Percentiles rank a stretch among this genome's conserved stretches.
Evolutionary conservation across 2,329 filamentous ascomycete species (phyloP).

Genomic region (Fusarium sp.): DNA sequence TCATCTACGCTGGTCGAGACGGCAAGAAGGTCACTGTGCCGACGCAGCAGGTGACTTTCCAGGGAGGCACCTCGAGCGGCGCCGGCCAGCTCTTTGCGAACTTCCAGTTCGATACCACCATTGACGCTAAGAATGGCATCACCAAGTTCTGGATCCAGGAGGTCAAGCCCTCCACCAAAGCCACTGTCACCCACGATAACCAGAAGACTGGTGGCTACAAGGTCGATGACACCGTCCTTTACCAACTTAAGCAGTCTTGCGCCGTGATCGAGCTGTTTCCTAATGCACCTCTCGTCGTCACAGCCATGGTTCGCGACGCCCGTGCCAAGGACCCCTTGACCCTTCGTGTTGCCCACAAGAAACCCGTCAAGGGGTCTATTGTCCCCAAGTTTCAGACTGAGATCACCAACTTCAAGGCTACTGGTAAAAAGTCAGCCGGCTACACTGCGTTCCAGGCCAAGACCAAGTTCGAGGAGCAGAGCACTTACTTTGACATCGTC

Average conservation of each 20-base stretch:
- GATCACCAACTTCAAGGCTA: constrained; percentile 13
- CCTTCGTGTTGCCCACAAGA: not conserved
- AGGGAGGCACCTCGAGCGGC: constrained; percentile 32
- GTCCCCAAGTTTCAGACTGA: constrained; percentile 11
- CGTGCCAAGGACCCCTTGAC: constrained; percentile 9
- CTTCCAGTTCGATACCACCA: constrained; percentile 41
- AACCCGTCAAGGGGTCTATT: not conserved
- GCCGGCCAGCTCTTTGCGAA: constrained; percentile 41
- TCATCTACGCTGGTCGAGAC: constrained; percentile 21
- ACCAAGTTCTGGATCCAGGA: constrained; percentile 45
- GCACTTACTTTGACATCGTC: not conserved
- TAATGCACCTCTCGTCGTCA: not conserved
- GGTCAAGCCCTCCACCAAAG: constrained; percentile 33
- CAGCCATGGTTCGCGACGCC: constrained; percentile 6
- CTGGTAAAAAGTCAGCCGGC: constrained; percentile 17
- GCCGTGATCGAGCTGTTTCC: not conserved
- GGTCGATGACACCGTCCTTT: constrained; percentile 41
- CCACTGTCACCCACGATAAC: constrained; percentile 37
- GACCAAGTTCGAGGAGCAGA: not conserved
- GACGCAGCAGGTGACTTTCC: not conserved
- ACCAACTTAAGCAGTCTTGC: constrained; percentile 41
- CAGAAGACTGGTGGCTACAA: constrained; percentile 39
- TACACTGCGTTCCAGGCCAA: constrained; percentile 10
- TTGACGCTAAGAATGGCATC: constrained; percentile 40
- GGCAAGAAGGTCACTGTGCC: constrained; percentile 11